Evolutionary conservation across 495 filamentous ascomycete species (phyloP).

Genomic region (Penicillium pulvis): DNA sequence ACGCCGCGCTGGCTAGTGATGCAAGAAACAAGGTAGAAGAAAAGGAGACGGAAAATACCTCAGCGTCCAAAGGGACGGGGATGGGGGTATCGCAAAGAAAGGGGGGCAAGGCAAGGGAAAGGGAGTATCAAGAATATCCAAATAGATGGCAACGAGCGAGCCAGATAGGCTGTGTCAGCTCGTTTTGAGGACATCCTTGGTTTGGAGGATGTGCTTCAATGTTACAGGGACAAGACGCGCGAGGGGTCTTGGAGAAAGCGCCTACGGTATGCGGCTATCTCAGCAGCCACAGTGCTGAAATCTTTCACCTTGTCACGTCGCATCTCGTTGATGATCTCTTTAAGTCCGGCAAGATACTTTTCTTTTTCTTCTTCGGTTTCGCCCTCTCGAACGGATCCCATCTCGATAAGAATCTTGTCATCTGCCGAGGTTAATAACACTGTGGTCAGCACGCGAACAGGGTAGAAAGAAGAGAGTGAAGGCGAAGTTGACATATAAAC

Average conservation of each 20-base stretch:
- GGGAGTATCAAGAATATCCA: not conserved
- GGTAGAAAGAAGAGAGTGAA: conserved; percentile 12
- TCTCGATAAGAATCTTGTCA: conserved; percentile 81
- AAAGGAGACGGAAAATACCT: conserved; percentile 6
- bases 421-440: conserved; percentile 63
- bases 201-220: conserved; percentile 5
- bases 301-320: conserved; percentile 74
- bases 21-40: not conserved
- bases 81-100: conserved; percentile 14
- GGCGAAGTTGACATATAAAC: conserved; percentile 9
- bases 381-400: conserved; percentile 73
- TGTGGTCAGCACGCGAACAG: conserved; percentile 61
- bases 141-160: not conserved
- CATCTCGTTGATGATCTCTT: conserved; percentile 72
- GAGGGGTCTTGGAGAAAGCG: conserved; percentile 61
- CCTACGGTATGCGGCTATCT: conserved; percentile 82
- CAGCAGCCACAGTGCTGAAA: conserved; percentile 75
- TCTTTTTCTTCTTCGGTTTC: conserved; percentile 68
- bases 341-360: conserved; percentile 74
- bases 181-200: conserved; percentile 31
- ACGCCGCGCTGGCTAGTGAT: conserved; percentile 10
- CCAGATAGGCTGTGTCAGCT: conserved; percentile 25
- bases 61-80: conserved; percentile 1
- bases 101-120: not conserved
- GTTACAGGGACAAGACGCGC: conserved; percentile 51